Evolutionary conservation across 164 flowering plant genomes (phyloP), one percentile per base, ranked within the genome.

Genomic region (Nelumbo lutea): DNA sequence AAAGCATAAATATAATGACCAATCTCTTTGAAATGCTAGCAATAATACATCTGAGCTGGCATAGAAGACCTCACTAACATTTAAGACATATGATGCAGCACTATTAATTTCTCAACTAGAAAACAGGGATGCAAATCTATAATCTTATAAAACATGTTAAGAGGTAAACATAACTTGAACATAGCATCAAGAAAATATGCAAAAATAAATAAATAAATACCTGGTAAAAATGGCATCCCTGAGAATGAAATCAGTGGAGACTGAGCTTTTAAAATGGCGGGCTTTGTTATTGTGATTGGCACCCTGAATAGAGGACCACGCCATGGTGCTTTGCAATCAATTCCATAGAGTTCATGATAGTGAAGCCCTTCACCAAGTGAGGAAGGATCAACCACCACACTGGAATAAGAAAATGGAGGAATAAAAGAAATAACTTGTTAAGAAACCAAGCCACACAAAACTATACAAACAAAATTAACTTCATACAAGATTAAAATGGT

Each of bases 281-380:
- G 93, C 76, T 90, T 95, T 73, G 87, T 85, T 71, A 95, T 86
- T 53, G 99, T 95, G 61, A 95, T 76, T 1, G 97, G 96, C 70
- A 92, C 84, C 80, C 93, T 82, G 82, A 95, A 95, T 62, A 90
- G 81, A 66, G 97, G 92, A 48, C 99, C 97, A 66, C 97, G 99
- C 94, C 94, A 85, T 57, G 97, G 93, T 59, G 96, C 90, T 76
- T 84, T 88, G 84, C 91, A 87, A 73, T 95, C 97, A 70, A 85
- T 61, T 56, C 91, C 99, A 79, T 83, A 89, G 53, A 95, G 78
- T 81, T 95, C 97, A 76, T 67, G 87, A 75, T 92, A 95, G 74
- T 95, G 99, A 41, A 92, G 74, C 58, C 97, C 97, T 70, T 86
- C 85, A 65, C 78, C 68, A 38, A 95, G 89, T 45, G 78, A 85